phyloP scores from a whole-genome alignment of 768 basidiomycete species.

The Porphyrellus cyaneotinctus region DNA sequence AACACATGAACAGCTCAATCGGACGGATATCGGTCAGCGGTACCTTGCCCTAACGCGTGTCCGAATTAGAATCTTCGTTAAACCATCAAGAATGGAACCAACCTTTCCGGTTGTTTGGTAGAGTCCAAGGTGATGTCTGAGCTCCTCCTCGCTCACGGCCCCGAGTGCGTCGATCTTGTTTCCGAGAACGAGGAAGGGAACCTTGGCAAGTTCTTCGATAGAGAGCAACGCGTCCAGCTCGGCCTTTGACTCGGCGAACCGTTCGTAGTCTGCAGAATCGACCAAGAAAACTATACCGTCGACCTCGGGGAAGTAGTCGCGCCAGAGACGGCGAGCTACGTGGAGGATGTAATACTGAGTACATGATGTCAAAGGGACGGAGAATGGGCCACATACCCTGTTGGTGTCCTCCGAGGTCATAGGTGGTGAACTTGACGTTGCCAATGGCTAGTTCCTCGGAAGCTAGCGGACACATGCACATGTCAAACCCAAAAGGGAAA shows the following conservation, averaged over 20 bases:
- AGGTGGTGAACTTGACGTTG: slow-evolving; percentile 98
- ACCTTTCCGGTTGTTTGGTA: slow-evolving; percentile 99
- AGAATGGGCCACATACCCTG: slow-evolving; percentile 57
- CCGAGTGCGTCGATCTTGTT: slow-evolving; percentile 99
- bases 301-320: slow-evolving; percentile 99
- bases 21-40: slow-evolving; percentile 95
- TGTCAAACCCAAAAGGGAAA: slow-evolving; percentile 1
- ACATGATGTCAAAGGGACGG: neutral
- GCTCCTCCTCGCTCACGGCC: slow-evolving; percentile 95
- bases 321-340: slow-evolving; percentile 93
- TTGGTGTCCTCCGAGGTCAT: slow-evolving; percentile 96
- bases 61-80: slow-evolving; percentile 4
- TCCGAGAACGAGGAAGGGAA: slow-evolving; percentile 96
- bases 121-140: slow-evolving; percentile 90
- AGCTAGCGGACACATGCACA: slow-evolving; percentile 54
- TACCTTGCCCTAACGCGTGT: slow-evolving; percentile 75
- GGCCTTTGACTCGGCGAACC: slow-evolving; percentile 93
- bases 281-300: slow-evolving; percentile 98
- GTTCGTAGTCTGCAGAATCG: slow-evolving; percentile 94
- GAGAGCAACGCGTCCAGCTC: slow-evolving; percentile 94
- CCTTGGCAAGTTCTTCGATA: slow-evolving; percentile 92
- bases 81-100: slow-evolving; percentile 6
- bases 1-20: slow-evolving; percentile 99
- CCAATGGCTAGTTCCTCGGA: slow-evolving; percentile 99
- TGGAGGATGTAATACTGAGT: neutral